These are phyloP conservation scores for Mycosphaerella arachidis DNA, from an alignment of 2,329 filamentous ascomycete genomes.

Conservation along the genomic window DNA sequence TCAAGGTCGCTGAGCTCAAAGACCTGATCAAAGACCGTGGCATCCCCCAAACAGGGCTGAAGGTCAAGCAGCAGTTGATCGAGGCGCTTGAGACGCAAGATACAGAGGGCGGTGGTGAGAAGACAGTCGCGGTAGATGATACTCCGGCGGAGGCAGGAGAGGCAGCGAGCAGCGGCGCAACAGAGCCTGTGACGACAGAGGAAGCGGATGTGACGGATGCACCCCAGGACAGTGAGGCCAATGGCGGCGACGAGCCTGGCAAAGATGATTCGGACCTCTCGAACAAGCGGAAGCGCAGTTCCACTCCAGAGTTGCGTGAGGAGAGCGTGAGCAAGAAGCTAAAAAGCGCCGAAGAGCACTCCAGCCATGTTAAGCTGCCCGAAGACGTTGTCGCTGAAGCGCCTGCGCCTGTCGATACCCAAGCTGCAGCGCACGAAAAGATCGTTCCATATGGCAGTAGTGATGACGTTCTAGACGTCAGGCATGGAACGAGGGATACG, in stretches of 20 bases:
- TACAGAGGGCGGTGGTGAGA: slow-evolving; percentile 7
- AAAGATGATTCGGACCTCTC: slow-evolving; percentile 8
- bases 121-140: not conserved
- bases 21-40: slow-evolving; percentile 44
- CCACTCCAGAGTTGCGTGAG: slow-evolving; percentile 23
- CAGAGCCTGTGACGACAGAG: slow-evolving; percentile 17
- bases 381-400: slow-evolving; percentile 23
- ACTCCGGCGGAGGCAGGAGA: slow-evolving; percentile 4
- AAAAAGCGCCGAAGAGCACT: slow-evolving; percentile 35
- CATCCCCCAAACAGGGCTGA: slow-evolving; percentile 44
- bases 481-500: slow-evolving; percentile 7
- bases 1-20: slow-evolving; percentile 45
- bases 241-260: not conserved
- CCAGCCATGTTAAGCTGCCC: slow-evolving; percentile 20
- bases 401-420: slow-evolving; percentile 19
- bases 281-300: slow-evolving; percentile 32
- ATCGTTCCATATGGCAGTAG: slow-evolving; percentile 24
- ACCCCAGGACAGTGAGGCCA: slow-evolving; percentile 5
- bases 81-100: slow-evolving; percentile 41
- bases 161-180: slow-evolving; percentile 4
- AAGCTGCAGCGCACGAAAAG: slow-evolving; percentile 15
- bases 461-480: slow-evolving; percentile 29
- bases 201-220: slow-evolving; percentile 15
- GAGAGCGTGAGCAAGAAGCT: slow-evolving; percentile 42
- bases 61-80: slow-evolving; percentile 46